A percentile compares a stretch with the other conserved stretches of the same genome.
phyloP scores from a whole-genome alignment of 208 protist genomes.

The Trypanosoma grayi region DNA sequence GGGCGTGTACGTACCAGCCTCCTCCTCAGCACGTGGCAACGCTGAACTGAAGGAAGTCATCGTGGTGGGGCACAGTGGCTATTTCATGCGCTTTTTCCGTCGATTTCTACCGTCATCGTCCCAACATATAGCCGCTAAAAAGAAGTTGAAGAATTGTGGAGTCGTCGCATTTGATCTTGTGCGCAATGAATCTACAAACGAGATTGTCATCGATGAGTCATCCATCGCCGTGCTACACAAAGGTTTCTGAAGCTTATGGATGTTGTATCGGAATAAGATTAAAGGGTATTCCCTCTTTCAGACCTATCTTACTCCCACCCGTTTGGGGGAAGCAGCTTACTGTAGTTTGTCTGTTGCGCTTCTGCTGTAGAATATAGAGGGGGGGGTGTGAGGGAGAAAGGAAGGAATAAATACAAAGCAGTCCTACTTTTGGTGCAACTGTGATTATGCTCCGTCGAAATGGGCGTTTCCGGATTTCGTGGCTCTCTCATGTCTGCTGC shows the following conservation, averaged over 20 bases:
- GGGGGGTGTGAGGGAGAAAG: neutral
- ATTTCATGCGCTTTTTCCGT: slow-evolving; percentile 86
- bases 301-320: neutral
- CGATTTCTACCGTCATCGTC: slow-evolving; percentile 78
- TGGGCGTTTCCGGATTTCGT: neutral
- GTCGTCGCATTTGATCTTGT: slow-evolving; percentile 81
- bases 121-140: slow-evolving; percentile 65
- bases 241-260: slow-evolving; percentile 30
- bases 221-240: slow-evolving; percentile 72
- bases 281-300: neutral
- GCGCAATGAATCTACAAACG: slow-evolving; percentile 52
- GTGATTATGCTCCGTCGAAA: slow-evolving; percentile 12
- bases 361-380: too few relatives aligned
- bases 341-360: too few relatives aligned
- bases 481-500: neutral
- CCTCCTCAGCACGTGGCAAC: slow-evolving; percentile 31
- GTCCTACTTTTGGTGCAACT: neutral
- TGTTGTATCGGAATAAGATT: neutral
- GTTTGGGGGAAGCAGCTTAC: too few relatives aligned
- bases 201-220: slow-evolving; percentile 71
- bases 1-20: slow-evolving; percentile 25
- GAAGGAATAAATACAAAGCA: slow-evolving; percentile 1
- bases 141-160: slow-evolving; percentile 89
- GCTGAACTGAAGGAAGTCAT: slow-evolving; percentile 81
- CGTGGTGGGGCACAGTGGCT: slow-evolving; percentile 90